Conservation (phyloP, 352 stramenopile species). For the Pythium oligandrum region DNA sequence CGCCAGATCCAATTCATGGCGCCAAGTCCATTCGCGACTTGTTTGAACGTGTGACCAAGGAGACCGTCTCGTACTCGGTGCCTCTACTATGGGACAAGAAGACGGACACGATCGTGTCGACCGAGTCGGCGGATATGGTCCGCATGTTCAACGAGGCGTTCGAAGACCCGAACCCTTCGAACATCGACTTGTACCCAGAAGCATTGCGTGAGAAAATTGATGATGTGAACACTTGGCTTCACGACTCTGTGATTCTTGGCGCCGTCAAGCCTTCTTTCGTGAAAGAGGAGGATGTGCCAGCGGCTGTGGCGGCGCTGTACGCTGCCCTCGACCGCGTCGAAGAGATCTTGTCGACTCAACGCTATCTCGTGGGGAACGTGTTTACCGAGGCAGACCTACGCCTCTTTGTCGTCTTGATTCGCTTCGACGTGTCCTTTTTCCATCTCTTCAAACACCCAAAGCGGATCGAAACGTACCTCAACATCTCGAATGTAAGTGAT, state of each 20-base stretch:
- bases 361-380: too few relatives aligned
- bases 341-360: background rate
- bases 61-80: conserved; percentile 87
- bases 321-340: conserved; percentile 80
- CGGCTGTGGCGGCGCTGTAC: conserved; percentile 84
- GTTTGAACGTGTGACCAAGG: conserved; percentile 68
- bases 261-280: conserved; percentile 80
- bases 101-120: conserved; percentile 92
- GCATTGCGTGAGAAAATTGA: conserved; percentile 75
- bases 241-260: conserved; percentile 89
- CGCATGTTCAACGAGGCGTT: conserved; percentile 94
- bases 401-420: too few relatives aligned
- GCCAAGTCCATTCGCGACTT: conserved; percentile 79
- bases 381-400: too few relatives aligned
- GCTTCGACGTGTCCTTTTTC: too few relatives aligned
- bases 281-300: conserved; percentile 78
- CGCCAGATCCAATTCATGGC: conserved; percentile 58
- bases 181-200: conserved; percentile 86
- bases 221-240: conserved; percentile 90
- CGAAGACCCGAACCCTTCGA: conserved; percentile 65
- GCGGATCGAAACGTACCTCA: too few relatives aligned
- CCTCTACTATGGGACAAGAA: conserved; percentile 95
- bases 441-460: too few relatives aligned
- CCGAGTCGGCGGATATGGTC: conserved; percentile 95
- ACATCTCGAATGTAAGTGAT: too few relatives aligned